Percentiles rank a stretch among this genome's conserved stretches.
Evolutionary conservation across 192 early-diverging fungal species (phyloP).

Genomic region (Pilobolus umbonatus): DNA sequence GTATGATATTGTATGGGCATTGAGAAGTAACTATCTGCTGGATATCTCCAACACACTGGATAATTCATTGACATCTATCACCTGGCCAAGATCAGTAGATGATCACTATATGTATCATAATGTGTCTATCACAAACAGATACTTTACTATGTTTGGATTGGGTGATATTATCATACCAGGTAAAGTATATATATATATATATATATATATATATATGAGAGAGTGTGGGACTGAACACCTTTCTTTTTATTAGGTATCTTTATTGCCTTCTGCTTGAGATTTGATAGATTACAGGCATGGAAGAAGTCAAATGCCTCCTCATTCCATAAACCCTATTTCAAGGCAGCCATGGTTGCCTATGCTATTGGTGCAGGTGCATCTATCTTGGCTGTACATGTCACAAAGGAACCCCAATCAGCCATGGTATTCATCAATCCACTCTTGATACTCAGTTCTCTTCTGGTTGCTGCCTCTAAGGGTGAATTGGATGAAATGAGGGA

Average conservation of each 20-base stretch:
- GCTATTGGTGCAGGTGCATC: slow-evolving; percentile 3
- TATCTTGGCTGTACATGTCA: neutral
- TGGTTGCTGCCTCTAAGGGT: neutral
- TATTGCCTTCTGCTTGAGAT: slow-evolving; percentile 3
- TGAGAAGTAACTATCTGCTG: slow-evolving; percentile 97
- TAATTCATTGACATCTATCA: slow-evolving; percentile 91
- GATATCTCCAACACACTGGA: slow-evolving; percentile 85
- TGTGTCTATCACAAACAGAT: slow-evolving; percentile 29
- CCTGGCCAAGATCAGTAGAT: slow-evolving; percentile 70
- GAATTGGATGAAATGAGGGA: neutral
- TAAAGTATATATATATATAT: slow-evolving; percentile 24
- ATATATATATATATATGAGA: no score
- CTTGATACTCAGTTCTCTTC: neutral
- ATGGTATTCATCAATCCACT: neutral
- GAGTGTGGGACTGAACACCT: no score
- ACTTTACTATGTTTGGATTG: slow-evolving; percentile 90
- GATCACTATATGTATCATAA: slow-evolving; percentile 45
- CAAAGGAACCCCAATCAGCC: slow-evolving; percentile 1
- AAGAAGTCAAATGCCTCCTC: neutral
- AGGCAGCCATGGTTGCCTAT: neutral
- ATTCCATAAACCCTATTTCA: slow-evolving; percentile 4
- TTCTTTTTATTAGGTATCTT: slow-evolving; percentile 3
- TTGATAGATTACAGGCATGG: slow-evolving; percentile 4
- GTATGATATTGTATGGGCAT: slow-evolving; percentile 98
- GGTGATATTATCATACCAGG: slow-evolving; percentile 97